Base-by-base conservation (phyloP, 192 early-diverging fungal species). In the Cetraspora pellucida region DNA sequence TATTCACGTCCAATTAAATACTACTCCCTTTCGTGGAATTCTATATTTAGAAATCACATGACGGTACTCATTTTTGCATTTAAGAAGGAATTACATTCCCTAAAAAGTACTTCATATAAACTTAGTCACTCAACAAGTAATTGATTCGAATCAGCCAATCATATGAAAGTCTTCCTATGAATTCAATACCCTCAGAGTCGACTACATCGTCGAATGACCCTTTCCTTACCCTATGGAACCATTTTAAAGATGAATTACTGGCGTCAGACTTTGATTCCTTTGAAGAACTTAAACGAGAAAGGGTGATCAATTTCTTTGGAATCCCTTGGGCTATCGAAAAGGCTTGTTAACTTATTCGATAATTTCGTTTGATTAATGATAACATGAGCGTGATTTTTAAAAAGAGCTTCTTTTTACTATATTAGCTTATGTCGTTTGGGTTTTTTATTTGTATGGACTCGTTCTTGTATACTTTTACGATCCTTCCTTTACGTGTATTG, bases 401-500 rank as follows among this genome's bases (percentile, higher is more conserved):
- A n/a, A 27, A 50, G 31, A 28, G 52, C 27, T 14, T 67, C 19
- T 80, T 21, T 55, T 89, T 49, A 16, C 74, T 10, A 27, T 49
- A 57, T 27, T 77, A 93, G 91, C 88, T 98, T 73, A 85, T 98
- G 87, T 85, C 89, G 28, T 94, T 98, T 86, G 98, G 98, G 17
- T 92, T 91, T 46, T 82, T 95, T 31, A 92, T 98, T 10, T 97
- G 96, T 73, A 82, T 98, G 45, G 98, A 99, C 79, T 94, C 97
- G 16, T 96, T 99, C 74, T 81, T 99, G 7, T 94, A 97, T 76
- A 93, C 93, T 1, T 96, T 98, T 78, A 97, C 98, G 0, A 95
- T 98, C 59, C 79, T 99, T 19, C 98, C 98, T 0, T 82, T 94
- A 14, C 89, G 95, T 21, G 92, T 98, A 73, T 54, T 89, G 11